These are phyloP conservation scores for Besnoitia besnoiti DNA, from an alignment of 169 alveolate species.

Conservation along the genomic window DNA sequence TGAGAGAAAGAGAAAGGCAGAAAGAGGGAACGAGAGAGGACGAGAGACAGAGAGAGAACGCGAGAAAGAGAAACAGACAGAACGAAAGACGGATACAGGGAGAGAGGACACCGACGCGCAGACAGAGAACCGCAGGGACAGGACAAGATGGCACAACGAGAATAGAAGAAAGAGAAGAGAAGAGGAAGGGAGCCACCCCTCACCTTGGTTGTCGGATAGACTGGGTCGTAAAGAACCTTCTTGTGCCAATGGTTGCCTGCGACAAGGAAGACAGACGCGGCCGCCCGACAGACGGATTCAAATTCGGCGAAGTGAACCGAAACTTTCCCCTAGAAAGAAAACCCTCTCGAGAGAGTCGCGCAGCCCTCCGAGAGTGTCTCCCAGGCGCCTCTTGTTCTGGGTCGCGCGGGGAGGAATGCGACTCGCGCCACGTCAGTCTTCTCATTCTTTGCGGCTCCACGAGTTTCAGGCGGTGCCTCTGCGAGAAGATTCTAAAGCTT, in stretches of 20 bases:
- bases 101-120: neutral
- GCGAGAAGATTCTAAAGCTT: too few species aligned
- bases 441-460: too few species aligned
- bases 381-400: too few species aligned
- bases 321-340: too few species aligned
- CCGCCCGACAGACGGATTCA: too few species aligned
- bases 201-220: constrained; percentile 88
- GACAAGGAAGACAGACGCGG: neutral
- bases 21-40: neutral
- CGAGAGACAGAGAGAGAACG: neutral
- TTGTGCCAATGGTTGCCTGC: constrained; percentile 87
- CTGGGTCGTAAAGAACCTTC: constrained; percentile 85
- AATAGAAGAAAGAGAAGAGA: neutral
- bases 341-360: too few species aligned
- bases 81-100: too few species aligned
- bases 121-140: neutral
- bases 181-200: neutral
- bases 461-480: too few species aligned
- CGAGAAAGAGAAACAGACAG: neutral
- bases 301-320: too few species aligned
- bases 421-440: too few species aligned
- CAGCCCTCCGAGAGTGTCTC: too few species aligned
- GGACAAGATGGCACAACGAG: neutral
- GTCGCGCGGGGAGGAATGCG: too few species aligned
- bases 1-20: neutral